A percentile compares a stretch with the other conserved stretches of the same genome.
Evolutionary conservation across 495 filamentous ascomycete genomes (phyloP).

Genomic region (Penicillium coffeae): DNA sequence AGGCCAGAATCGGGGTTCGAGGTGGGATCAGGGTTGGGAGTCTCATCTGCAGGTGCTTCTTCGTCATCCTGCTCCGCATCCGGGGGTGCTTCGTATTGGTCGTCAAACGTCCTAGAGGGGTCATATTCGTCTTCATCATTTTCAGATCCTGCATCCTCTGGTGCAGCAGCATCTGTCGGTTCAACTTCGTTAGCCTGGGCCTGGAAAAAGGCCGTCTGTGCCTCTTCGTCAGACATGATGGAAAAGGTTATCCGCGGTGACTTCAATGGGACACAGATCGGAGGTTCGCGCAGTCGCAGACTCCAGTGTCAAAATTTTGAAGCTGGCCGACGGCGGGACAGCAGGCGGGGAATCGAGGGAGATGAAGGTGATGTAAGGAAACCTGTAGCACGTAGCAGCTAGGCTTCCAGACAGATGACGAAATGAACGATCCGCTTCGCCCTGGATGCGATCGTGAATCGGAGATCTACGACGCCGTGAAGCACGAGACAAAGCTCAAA

Average conservation of each 20-base stretch:
- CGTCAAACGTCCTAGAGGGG: conserved; percentile 46
- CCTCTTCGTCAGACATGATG: conserved; percentile 57
- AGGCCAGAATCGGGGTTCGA: conserved; percentile 29
- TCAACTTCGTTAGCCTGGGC: conserved; percentile 51
- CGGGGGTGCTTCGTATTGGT: conserved; percentile 33
- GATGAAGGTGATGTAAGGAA: too few species aligned
- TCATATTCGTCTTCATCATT: conserved; percentile 57
- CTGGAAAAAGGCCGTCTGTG: conserved; percentile 59
- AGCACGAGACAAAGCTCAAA: neutral
- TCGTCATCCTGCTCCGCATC: neutral
- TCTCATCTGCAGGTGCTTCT: neutral
- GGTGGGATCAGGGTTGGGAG: conserved; percentile 18
- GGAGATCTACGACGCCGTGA: neutral
- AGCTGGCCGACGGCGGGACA: too few species aligned
- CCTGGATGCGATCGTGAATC: neutral
- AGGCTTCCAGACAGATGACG: neutral
- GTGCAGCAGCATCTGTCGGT: conserved; percentile 32
- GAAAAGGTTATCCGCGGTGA: conserved; percentile 9
- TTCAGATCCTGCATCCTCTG: conserved; percentile 49
- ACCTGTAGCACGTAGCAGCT: too few species aligned
- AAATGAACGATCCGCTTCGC: neutral
- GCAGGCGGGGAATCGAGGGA: too few species aligned
- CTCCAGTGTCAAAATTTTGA: neutral
- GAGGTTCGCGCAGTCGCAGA: neutral
- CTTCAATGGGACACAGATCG: conserved; percentile 1